Evolutionary conservation across 1,139 yeast species (phyloP), one percentile per base, ranked within the genome.

Genomic region (Pichia sp.): DNA sequence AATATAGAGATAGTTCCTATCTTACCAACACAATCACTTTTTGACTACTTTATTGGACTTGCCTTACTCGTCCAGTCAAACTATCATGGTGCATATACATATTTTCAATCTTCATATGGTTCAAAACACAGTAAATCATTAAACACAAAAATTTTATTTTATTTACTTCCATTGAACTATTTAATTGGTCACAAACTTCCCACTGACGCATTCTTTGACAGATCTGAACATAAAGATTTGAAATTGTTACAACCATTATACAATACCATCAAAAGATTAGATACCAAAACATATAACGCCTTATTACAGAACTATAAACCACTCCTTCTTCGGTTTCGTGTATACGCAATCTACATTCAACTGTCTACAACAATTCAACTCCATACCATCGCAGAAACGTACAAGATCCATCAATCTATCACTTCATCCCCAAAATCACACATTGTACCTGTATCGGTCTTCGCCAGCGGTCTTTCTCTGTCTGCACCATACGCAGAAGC

Each of bases 341-440:
- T 87, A 25, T 86, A 79, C 60, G 64, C 87, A 18, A 68, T 82
- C 10, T 65, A 82, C 46, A 77, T 78, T 47, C 30, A 35, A 22
- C 24, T 38, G 6, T 22, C 27, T n/a, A 23, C 31, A 10, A 21
- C 29, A 10, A 24, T 41, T 7, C 36, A 29, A 14, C 37, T 37
- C n/a, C 33, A 38, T 20, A 31, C 30, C n/a, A 15, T 36, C 5
- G 23, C 11, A 16, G 25, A 26, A 2, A 32, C 42, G 4, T 34
- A 41, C 19, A 29, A 23, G 3, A 22, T 31, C 11, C 31, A 22
- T 16, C 23, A 38, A 25, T 9, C 22, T 6, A 21, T 29, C 3
- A 34, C 31, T 6, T 3, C 15, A 5, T 30, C 38, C 1, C 23
- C 22, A 4, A 38, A 38, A 30, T 23, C 42, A 37, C 80, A 77